Evolutionary conservation across 2,329 filamentous ascomycete species (phyloP).

Genomic region (Pestalotiopsis sp.): DNA sequence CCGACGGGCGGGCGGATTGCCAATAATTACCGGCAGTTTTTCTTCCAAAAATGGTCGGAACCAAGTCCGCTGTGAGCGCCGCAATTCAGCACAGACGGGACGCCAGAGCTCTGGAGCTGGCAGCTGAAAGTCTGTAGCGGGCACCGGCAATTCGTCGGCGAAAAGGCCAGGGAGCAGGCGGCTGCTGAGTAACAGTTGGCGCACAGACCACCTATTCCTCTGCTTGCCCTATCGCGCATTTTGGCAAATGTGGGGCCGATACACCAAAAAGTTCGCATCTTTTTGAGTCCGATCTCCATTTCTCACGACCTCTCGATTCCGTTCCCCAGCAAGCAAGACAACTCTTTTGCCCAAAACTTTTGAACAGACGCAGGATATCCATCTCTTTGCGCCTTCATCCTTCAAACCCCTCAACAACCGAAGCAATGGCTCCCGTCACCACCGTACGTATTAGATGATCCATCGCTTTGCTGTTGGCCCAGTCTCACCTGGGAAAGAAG

Average conservation of each 20-base stretch:
- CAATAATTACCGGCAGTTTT: not conserved
- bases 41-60: not conserved
- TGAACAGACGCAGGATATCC: conserved; percentile 41
- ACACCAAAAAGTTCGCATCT: conserved; percentile 33
- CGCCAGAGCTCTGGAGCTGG: not conserved
- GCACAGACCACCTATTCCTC: not conserved
- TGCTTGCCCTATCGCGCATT: conserved; percentile 13
- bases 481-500: conserved; percentile 40
- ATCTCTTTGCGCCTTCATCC: conserved; percentile 71
- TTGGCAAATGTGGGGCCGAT: conserved; percentile 21
- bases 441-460: conserved; percentile 75
- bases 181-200: not conserved
- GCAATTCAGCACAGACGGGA: not conserved
- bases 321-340: conserved; percentile 15
- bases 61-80: not conserved
- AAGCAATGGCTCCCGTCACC: conserved; percentile 77
- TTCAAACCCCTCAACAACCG: conserved; percentile 36
- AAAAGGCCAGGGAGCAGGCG: not conserved
- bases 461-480: conserved; percentile 94
- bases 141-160: conserved; percentile 21
- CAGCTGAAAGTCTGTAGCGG: not conserved
- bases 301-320: conserved; percentile 4
- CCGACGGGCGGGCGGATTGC: not conserved
- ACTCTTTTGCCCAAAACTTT: conserved; percentile 23
- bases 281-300: conserved; percentile 13